Evolutionary conservation across 345 rosid species (phyloP).

Genomic region (Brassica juncea): DNA sequence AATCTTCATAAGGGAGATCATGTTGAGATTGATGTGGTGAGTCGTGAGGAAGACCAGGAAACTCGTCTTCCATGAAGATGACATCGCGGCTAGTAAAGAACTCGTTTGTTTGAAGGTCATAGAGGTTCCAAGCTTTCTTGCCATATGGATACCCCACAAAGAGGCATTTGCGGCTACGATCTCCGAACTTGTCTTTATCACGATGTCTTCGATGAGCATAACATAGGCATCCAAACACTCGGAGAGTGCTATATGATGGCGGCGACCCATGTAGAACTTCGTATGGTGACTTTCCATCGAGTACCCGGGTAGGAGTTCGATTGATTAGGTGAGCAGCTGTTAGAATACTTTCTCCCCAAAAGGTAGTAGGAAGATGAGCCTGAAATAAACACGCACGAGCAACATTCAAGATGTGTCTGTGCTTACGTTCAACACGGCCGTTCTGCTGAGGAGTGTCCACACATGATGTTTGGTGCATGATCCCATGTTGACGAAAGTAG

Average conservation of each 20-base stretch:
- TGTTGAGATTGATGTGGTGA: too few relatives aligned
- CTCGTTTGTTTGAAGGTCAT: background rate
- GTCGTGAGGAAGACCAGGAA: too few relatives aligned
- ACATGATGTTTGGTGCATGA: too few relatives aligned
- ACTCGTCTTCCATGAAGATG: too few relatives aligned
- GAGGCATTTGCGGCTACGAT: background rate
- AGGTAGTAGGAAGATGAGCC: background rate
- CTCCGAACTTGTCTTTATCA: background rate
- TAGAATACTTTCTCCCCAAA: background rate
- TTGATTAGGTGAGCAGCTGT: background rate
- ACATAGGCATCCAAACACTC: background rate
- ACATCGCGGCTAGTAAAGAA: too few relatives aligned
- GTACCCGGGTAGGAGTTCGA: background rate
- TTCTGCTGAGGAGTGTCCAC: too few relatives aligned
- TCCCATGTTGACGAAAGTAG: too few relatives aligned
- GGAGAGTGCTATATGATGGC: background rate
- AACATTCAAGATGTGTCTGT: too few relatives aligned
- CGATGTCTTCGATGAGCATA: too few relatives aligned
- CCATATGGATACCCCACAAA: background rate
- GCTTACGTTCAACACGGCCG: too few relatives aligned
- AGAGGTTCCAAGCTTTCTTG: background rate
- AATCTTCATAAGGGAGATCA: too few relatives aligned
- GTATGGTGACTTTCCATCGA: background rate
- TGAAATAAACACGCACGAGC: too few relatives aligned
- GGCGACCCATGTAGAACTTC: background rate